Evolutionary conservation across 805 yeast genomes (phyloP).

Genomic region (Ogataea nitratoaversa): DNA sequence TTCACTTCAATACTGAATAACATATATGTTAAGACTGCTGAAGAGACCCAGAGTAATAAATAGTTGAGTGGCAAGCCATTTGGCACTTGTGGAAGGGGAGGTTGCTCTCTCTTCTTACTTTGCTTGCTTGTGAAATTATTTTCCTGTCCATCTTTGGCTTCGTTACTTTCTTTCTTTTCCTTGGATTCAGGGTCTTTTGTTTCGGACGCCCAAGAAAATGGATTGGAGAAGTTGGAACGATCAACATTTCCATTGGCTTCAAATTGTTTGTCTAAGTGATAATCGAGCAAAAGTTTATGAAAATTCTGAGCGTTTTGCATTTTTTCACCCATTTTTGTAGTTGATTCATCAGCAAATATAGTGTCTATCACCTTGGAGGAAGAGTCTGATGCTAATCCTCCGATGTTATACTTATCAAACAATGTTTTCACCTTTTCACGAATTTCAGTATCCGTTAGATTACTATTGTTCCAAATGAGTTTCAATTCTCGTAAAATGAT

Average conservation of each 20-base stretch:
- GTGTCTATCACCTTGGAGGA: constrained; percentile 25
- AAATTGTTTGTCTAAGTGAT: constrained; percentile 27
- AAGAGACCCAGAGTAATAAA: constrained; percentile 19
- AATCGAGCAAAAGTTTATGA: constrained; percentile 28
- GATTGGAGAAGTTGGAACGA: too few species aligned
- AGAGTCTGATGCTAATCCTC: constrained; percentile 29
- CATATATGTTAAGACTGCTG: constrained; percentile 17
- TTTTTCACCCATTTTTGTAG: constrained; percentile 25
- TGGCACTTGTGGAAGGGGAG: neutral
- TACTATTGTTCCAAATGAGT: constrained; percentile 22
- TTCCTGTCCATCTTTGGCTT: too few species aligned
- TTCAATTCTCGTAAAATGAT: constrained; percentile 21
- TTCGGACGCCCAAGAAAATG: too few species aligned
- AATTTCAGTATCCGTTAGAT: constrained; percentile 15
- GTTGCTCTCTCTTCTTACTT: neutral
- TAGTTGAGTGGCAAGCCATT: constrained; percentile 12
- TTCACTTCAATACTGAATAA: constrained; percentile 17
- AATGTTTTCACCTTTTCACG: constrained; percentile 13
- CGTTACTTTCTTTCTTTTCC: too few species aligned
- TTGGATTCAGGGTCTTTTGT: too few species aligned
- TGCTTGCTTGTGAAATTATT: too few species aligned
- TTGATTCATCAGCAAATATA: constrained; percentile 23
- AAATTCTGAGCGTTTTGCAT: constrained; percentile 28
- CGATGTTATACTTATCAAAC: constrained; percentile 27
- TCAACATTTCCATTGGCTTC: constrained; percentile 18